Conservation (phyloP, 2,329 filamentous ascomycete species). For the Hysterium pulicare region DNA sequence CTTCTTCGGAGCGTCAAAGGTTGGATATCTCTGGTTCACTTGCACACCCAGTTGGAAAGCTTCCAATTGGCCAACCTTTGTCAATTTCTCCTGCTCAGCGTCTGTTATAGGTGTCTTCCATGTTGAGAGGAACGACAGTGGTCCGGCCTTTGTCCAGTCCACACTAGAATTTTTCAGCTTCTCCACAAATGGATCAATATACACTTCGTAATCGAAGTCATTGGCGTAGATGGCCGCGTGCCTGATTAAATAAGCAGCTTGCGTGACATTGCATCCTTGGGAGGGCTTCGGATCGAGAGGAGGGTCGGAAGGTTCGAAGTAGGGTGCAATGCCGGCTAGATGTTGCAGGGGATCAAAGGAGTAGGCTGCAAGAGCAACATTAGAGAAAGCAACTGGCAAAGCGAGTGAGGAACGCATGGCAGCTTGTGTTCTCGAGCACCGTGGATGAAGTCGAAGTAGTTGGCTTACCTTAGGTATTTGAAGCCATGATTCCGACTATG, state of each 20-base stretch:
- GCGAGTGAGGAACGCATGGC: slow-evolving; percentile 17
- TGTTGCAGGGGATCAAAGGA: slow-evolving; percentile 49
- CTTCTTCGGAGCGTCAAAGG: slow-evolving; percentile 50
- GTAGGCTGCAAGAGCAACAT: slow-evolving; percentile 30
- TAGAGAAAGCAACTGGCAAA: slow-evolving; percentile 18
- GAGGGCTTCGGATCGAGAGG: slow-evolving; percentile 46
- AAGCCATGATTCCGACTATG: too few relatives aligned
- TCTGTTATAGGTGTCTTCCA: slow-evolving; percentile 58
- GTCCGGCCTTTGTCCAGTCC: slow-evolving; percentile 56
- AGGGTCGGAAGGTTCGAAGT: slow-evolving; percentile 49
- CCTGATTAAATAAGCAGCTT: slow-evolving; percentile 48
- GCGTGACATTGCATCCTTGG: slow-evolving; percentile 50
- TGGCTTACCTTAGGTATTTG: too few relatives aligned
- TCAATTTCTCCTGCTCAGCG: slow-evolving; percentile 58
- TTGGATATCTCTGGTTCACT: slow-evolving; percentile 57
- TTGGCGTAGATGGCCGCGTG: slow-evolving; percentile 53
- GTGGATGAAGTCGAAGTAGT: too few relatives aligned
- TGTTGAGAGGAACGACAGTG: slow-evolving; percentile 53
- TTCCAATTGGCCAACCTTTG: slow-evolving; percentile 59
- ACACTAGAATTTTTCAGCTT: slow-evolving; percentile 60
- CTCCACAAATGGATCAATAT: slow-evolving; percentile 50
- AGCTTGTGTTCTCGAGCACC: slow-evolving; percentile 5
- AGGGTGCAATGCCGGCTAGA: slow-evolving; percentile 49
- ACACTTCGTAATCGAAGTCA: slow-evolving; percentile 51
- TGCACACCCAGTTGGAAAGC: slow-evolving; percentile 58